phyloP scores from a whole-genome alignment of 306 rosid species.

The Medicago arabica region DNA sequence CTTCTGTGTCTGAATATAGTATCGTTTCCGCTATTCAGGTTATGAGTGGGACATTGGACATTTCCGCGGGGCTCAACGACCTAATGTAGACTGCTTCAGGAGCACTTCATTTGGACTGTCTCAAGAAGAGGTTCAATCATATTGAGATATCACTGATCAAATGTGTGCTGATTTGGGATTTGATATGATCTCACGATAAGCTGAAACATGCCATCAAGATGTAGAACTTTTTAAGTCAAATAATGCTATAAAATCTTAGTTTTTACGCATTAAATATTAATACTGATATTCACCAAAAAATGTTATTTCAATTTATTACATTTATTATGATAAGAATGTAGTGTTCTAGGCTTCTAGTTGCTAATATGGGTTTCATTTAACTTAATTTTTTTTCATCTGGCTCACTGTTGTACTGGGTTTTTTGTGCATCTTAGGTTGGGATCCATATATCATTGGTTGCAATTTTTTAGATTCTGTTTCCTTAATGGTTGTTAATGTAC shows the following conservation, averaged over 20 bases:
- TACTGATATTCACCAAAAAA: neutral
- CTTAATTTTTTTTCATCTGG: conserved; percentile 23
- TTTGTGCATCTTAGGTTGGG: conserved; percentile 28
- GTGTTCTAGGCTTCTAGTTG: conserved; percentile 24
- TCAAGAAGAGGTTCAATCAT: conserved; percentile 67
- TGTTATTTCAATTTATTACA: conserved; percentile 11
- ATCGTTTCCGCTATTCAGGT: conserved; percentile 60
- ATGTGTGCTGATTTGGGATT: conserved; percentile 33
- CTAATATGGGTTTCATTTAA: conserved; percentile 21
- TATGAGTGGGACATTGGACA: conserved; percentile 98
- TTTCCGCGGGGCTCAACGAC: conserved; percentile 78
- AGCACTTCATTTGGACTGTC: conserved; percentile 87
- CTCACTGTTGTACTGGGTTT: conserved; percentile 3
- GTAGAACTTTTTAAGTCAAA: conserved; percentile 1
- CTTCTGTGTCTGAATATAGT: conserved; percentile 45
- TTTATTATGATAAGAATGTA: conserved; percentile 14
- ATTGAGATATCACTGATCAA: conserved; percentile 25
- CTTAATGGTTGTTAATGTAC: conserved; percentile 36
- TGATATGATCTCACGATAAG: conserved; percentile 29
- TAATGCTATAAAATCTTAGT: conserved; percentile 32
- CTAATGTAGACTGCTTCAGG: conserved; percentile 91
- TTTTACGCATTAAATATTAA: conserved; percentile 24
- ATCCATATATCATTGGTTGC: conserved; percentile 20
- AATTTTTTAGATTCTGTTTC: conserved; percentile 34
- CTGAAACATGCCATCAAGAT: conserved; percentile 36